Evolutionary conservation across 768 basidiomycete species (phyloP).

Genomic region (Crassisporium funariophilum): DNA sequence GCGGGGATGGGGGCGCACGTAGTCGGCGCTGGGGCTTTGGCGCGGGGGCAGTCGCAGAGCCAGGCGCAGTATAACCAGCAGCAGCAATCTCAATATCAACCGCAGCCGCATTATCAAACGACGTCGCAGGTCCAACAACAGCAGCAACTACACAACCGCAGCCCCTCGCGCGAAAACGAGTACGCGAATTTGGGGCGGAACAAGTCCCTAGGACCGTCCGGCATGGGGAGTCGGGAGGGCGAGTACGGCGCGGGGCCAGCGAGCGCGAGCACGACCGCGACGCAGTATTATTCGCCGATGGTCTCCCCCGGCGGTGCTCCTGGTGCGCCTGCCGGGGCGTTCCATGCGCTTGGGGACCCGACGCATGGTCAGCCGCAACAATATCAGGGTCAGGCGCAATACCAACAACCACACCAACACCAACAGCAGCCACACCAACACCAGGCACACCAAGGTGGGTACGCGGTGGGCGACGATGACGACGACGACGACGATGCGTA

Average conservation of each 20-base stretch:
- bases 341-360: no score
- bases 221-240: no score
- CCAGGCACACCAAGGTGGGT: conserved; percentile 6
- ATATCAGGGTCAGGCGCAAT: neutral
- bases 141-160: neutral
- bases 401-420: conserved; percentile 2
- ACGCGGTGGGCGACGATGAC: conserved; percentile 18
- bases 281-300: conserved; percentile 1
- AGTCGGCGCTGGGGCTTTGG: conserved; percentile 22
- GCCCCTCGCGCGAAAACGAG: no score
- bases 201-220: no score
- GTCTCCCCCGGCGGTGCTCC: no score
- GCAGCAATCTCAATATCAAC: conserved; percentile 4
- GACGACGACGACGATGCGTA: conserved; percentile 32
- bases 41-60: conserved; percentile 15
- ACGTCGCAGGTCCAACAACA: neutral
- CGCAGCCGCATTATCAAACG: neutral
- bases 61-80: conserved; percentile 8
- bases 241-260: no score
- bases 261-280: neutral
- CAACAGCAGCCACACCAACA: conserved; percentile 5
- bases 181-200: conserved; percentile 1
- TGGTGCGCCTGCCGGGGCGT: no score
- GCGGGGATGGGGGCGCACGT: conserved; percentile 28
- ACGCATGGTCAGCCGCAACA: no score